Percentiles rank a stretch among this genome's conserved stretches.
phyloP scores from a whole-genome alignment of 2,329 filamentous ascomycete genomes.

The Colletotrichum viniferum region DNA sequence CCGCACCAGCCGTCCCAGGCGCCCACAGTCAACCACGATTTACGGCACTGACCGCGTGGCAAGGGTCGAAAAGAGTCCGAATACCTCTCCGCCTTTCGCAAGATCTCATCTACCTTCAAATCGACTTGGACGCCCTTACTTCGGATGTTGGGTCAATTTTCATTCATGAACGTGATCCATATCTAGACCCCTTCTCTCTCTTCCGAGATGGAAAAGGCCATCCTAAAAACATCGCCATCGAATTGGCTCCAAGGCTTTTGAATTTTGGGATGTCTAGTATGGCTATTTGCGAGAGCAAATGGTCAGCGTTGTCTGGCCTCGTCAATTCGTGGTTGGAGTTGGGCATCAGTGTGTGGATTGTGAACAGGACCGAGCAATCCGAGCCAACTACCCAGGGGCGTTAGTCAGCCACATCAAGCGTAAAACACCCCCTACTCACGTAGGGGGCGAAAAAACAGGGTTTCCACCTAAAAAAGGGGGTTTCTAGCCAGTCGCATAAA shows the following conservation, averaged over 20 bases:
- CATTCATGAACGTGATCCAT: too few relatives aligned
- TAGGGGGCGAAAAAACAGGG: too few relatives aligned
- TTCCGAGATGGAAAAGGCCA: too few relatives aligned
- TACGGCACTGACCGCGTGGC: not conserved
- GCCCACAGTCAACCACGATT: not conserved
- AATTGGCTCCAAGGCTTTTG: not conserved
- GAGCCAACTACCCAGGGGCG: too few relatives aligned
- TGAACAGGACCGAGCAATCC: fast-evolving
- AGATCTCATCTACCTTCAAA: not conserved
- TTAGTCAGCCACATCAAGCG: too few relatives aligned
- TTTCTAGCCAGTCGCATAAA: too few relatives aligned
- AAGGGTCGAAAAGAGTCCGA: fast-evolving
- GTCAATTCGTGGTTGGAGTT: not conserved
- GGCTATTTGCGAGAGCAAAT: too few relatives aligned
- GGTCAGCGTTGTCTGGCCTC: not conserved
- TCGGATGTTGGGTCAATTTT: too few relatives aligned
- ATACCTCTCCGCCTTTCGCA: not conserved
- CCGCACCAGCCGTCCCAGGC: too few relatives aligned
- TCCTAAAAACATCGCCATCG: not conserved
- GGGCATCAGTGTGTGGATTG: not conserved
- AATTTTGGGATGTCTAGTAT: too few relatives aligned
- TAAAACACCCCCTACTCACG: too few relatives aligned
- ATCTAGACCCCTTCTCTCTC: not conserved
- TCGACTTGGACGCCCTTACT: fast-evolving
- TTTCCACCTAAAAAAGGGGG: too few relatives aligned